A percentile compares a stretch with the other conserved stretches of the same genome.
Conservation (phyloP, 305 asterid species). For the Stenogyne calaminthoides region DNA sequence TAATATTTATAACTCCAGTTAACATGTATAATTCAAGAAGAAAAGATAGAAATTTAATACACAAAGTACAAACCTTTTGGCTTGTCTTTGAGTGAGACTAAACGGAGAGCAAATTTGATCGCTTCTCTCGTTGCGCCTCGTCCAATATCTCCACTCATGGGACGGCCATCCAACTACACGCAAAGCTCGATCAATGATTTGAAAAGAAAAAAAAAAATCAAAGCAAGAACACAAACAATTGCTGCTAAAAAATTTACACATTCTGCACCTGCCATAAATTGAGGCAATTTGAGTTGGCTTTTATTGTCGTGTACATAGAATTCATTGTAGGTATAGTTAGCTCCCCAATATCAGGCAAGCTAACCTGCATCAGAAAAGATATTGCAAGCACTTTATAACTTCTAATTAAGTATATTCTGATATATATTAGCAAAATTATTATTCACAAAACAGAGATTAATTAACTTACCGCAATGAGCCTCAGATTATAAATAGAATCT, state of each 20-base stretch:
- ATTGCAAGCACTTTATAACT: neutral
- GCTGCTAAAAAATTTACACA: neutral
- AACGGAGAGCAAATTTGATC: conserved; percentile 62
- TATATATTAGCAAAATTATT: neutral
- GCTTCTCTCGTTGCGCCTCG: conserved; percentile 84
- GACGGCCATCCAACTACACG: conserved; percentile 88
- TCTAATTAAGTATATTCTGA: neutral
- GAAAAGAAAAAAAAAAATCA: neutral
- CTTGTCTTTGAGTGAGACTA: conserved; percentile 55
- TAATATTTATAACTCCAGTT: neutral
- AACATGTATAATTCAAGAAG: neutral
- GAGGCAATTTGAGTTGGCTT: conserved; percentile 50
- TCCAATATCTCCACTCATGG: conserved; percentile 98
- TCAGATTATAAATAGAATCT: conserved; percentile 60
- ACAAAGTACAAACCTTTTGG: conserved; percentile 56
- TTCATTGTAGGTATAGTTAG: conserved; percentile 63
- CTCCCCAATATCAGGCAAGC: conserved; percentile 74
- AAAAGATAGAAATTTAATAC: neutral
- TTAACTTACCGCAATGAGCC: conserved; percentile 78
- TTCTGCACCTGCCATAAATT: conserved; percentile 84
- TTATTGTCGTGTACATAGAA: conserved; percentile 68
- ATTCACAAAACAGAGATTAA: conserved; percentile 8
- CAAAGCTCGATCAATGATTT: conserved; percentile 1
- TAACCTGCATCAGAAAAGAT: conserved; percentile 53
- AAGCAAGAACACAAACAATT: neutral